Percentiles rank a stretch among this genome's conserved stretches.
These are phyloP conservation scores for Pelargonium cotyledonis DNA, from an alignment of 441 rosid genomes.

Conservation along the genomic window DNA sequence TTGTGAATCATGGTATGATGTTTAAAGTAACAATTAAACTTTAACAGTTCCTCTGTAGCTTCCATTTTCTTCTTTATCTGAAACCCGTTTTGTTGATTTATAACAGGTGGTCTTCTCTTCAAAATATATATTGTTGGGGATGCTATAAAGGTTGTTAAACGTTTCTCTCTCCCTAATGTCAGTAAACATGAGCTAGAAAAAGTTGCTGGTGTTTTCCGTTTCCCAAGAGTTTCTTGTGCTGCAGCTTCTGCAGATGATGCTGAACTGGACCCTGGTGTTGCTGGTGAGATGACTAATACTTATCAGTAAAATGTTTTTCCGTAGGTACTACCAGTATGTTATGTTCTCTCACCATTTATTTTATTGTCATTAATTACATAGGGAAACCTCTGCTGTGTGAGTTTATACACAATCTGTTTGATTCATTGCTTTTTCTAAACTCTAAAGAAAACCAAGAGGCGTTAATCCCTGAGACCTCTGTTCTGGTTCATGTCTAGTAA, in stretches of 20 bases:
- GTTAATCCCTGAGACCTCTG: background rate
- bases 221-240: conserved; percentile 88
- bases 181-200: conserved; percentile 45
- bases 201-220: conserved; percentile 57
- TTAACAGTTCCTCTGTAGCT: background rate
- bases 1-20: conserved; percentile 59
- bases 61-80: background rate
- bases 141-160: conserved; percentile 50
- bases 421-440: background rate
- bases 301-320: background rate
- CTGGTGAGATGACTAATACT: background rate
- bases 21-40: conserved; percentile 1
- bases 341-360: too few relatives aligned
- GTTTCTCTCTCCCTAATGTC: conserved; percentile 61
- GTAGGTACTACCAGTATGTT: background rate
- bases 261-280: conserved; percentile 61
- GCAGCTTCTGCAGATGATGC: conserved; percentile 88
- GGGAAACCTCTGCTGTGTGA: background rate
- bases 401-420: background rate
- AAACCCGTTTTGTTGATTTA: background rate
- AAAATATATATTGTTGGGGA: conserved; percentile 66
- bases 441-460: background rate
- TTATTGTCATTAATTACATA: too few relatives aligned
- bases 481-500: background rate
- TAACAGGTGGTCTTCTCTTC: conserved; percentile 57